Conservation (phyloP, 2,329 filamentous ascomycete genomes). For the Talaromyces sp. region DNA sequence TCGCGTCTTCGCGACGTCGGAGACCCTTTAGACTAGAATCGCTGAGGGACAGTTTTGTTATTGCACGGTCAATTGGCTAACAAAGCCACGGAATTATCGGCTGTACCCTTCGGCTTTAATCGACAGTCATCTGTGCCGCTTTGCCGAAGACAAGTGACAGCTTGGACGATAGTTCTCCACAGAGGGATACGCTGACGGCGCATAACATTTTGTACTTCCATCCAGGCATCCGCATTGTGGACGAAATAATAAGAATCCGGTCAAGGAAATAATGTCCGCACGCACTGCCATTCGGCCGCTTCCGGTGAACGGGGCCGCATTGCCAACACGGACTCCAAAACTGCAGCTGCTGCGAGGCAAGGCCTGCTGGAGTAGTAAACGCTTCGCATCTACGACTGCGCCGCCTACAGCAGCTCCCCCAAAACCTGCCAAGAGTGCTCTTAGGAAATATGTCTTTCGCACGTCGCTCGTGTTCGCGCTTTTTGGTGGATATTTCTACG, state of each 20-base stretch:
- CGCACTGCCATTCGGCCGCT: background rate
- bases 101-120: background rate
- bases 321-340: background rate
- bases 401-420: background rate
- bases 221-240: background rate
- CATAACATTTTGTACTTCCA: background rate
- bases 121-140: background rate
- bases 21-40: background rate
- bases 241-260: background rate
- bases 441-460: constrained; percentile 34
- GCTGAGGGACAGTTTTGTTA: background rate
- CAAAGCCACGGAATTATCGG: background rate
- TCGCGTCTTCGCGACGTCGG: background rate
- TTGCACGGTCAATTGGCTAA: background rate
- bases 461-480: constrained; percentile 48
- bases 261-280: background rate
- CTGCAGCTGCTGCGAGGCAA: background rate
- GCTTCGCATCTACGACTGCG: constrained; percentile 7
- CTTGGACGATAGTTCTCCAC: background rate
- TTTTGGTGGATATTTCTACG: constrained; percentile 57
- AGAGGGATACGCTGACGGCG: background rate
- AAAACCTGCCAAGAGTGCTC: constrained; percentile 23
- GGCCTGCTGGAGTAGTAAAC: background rate
- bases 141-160: background rate
- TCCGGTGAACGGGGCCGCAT: background rate